Conservation (phyloP, 108 stramenopile genomes). For the Aureococcus anophagefferens region DNA sequence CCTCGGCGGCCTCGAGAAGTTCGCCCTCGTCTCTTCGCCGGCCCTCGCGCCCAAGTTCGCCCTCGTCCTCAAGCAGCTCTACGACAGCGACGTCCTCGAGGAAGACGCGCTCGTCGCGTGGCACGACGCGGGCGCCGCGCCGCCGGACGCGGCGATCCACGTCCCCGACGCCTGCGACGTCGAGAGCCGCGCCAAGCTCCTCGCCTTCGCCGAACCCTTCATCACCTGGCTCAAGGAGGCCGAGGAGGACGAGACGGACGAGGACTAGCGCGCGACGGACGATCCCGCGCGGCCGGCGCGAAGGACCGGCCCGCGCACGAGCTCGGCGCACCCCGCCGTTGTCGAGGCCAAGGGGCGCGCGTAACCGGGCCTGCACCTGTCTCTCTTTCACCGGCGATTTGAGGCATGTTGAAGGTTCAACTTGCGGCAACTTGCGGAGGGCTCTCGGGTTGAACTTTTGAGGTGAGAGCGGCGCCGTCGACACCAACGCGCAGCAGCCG, state of each 20-base stretch:
- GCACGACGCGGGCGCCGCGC: constrained; percentile 45
- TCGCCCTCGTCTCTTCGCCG: background rate
- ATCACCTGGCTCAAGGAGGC: constrained; percentile 80
- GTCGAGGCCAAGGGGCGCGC: too few relatives aligned
- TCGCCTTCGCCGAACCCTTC: constrained; percentile 69
- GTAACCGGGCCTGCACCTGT: too few relatives aligned
- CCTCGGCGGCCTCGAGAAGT: background rate
- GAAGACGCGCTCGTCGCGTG: constrained; percentile 82
- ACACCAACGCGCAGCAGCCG: too few relatives aligned
- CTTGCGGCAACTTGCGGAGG: too few relatives aligned
- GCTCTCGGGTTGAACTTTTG: too few relatives aligned
- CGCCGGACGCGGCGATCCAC: constrained; percentile 57
- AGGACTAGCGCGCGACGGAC: too few relatives aligned
- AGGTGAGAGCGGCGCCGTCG: too few relatives aligned
- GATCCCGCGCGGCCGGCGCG: too few relatives aligned
- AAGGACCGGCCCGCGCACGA: too few relatives aligned
- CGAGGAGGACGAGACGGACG: constrained; percentile 52
- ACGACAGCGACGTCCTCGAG: constrained; percentile 72
- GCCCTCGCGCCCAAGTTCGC: constrained; percentile 72
- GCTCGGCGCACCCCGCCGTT: too few relatives aligned
- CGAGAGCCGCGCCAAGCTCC: constrained; percentile 55
- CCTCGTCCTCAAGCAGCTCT: constrained; percentile 76
- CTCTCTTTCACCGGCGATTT: too few relatives aligned
- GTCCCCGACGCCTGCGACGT: constrained; percentile 62
- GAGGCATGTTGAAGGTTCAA: too few relatives aligned